Evolutionary conservation across 2,329 filamentous ascomycete genomes (phyloP), one percentile per base, ranked within the genome.

Genomic region (Pseudogymnoascus sp.): DNA sequence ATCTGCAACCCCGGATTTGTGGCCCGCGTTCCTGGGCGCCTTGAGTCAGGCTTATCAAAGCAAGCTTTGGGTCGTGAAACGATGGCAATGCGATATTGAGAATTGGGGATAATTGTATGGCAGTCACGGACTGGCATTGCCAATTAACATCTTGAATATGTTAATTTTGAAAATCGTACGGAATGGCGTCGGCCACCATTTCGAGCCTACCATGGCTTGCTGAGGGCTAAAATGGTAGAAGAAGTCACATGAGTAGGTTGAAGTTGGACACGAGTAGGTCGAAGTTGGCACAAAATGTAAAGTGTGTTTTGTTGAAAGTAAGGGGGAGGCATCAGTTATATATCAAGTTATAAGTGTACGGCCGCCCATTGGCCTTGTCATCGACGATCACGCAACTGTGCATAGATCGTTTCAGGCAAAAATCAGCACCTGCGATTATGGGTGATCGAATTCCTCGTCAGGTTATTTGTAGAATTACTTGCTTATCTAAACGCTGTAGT

Each of bases 1-100:
- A 55, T 55, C 48, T 31, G 48, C 29, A 33, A 33, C 48, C 48
- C 48, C 48, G 48, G 48, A 55, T 55, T 55, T 55, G 27, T 55
- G 29, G 48, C 48, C 48, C 48, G 29, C 29, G 29, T 55, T 55
- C 48, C 48, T 33, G 13, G 29, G 15, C 9, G 33, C 33, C 9
- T 3, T 8, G 21, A 27, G 41, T 13, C 12, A 13, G 35, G 35
- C 21, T 21, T 21, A 4, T 21, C 21, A 21, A 21, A n/a, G 31
- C 48, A 55, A 55, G 27, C 48, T 33, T 55, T 21, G 48, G 9
- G 13, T 8, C 12, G 48, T 33, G n/a, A 55, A 55, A 55, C n/a
- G 27, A 25, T 15, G n/a, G 48, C 48, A 4, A 55, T 13, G 35
- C 29, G 44, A 5, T 21, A 55, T 12, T 17, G 27, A 7, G 8